Evolutionary conservation across 176 grass and related monocot species (phyloP), one percentile per base, ranked within the genome.

Genomic region (Aegilops tauschii): DNA sequence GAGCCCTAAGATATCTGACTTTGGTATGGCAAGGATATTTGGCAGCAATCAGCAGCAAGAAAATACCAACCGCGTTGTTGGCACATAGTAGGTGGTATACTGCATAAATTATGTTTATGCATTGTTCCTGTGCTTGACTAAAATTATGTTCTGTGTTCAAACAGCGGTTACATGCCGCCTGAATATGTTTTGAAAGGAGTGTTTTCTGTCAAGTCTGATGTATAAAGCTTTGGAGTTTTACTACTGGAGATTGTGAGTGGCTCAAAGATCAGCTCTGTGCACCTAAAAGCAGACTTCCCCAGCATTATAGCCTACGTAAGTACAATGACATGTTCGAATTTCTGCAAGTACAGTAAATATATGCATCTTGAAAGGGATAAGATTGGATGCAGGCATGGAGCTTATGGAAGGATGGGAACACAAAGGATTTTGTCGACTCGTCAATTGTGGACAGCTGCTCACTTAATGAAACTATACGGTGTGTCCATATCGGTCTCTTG

Each of bases 181-280:
- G 84, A 92, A 82, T 93, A 93, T 82, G 91, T 80, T 66, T 71
- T 93, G 88, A 70, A 88, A 44, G 88, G 88, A 5, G 40, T 54
- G 17, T 86, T 93, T 65, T 90, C 91, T 69, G 58, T 82, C 17
- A 93, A 93, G 72, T 93, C 81, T 21, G 76, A 90, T 74, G 76
- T 85, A 25, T 93, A 81, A 37, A 85, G 88, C 39, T 93, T 85
- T 20, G 87, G 88, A 34, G 85, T 85, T 18, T 47, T 93, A 6
- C 45, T 93, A 69, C 35, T 87, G 12, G 87, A 87, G 49, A 87
- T 87, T 56, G 34, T 92, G 17, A 92, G 73, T 54, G 83, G 90
- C 13, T 80, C 56, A 62, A 86, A 67, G 61, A 92, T 84, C 25
- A 89, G 52, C 10, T 77, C 52, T 18, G 32, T 28, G 54, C 50